Percentiles rank a stretch among this genome's conserved stretches.
Evolutionary conservation across 768 basidiomycete genomes (phyloP).

Genomic region (Asterophora lycoperdoides): DNA sequence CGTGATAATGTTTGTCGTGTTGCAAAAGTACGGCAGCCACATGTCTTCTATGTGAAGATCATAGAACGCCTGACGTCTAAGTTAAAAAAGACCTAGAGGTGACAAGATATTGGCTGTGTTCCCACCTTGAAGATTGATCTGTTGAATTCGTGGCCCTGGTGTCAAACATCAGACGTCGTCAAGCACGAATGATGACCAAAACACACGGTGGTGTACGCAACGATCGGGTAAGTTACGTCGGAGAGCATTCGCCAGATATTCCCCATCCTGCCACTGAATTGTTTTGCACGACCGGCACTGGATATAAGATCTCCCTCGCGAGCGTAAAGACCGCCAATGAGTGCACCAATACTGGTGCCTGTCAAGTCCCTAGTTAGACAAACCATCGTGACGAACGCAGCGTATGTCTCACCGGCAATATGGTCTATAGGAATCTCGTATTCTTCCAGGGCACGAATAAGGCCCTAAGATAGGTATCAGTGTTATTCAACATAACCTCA

Average conservation of each 20-base stretch:
- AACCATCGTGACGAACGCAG: not conserved
- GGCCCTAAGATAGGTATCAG: conserved; percentile 51
- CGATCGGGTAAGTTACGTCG: conserved; percentile 90
- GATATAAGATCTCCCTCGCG: conserved; percentile 90
- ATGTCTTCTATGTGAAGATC: conserved; percentile 95
- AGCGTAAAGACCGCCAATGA: conserved; percentile 94
- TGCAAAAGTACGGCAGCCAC: conserved; percentile 99
- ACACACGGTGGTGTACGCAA: conserved; percentile 80
- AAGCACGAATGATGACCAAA: conserved; percentile 2
- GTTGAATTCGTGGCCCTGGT: conserved; percentile 91
- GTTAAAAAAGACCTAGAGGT: not conserved
- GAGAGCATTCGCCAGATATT: conserved; percentile 92
- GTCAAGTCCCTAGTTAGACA: conserved; percentile 9
- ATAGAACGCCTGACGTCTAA: conserved; percentile 65
- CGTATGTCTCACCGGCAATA: conserved; percentile 59
- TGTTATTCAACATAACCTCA: conserved; percentile 7
- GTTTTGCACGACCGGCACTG: conserved; percentile 80
- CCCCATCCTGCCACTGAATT: conserved; percentile 88
- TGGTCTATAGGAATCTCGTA: conserved; percentile 92
- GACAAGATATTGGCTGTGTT: not conserved
- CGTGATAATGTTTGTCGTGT: conserved; percentile 94
- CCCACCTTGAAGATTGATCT: conserved; percentile 85
- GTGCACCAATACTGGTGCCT: conserved; percentile 88
- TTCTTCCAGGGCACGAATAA: conserved; percentile 89
- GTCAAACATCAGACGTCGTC: conserved; percentile 5